Conservation (phyloP, 1,284 basidiomycete genomes). For the Somion occarium region DNA sequence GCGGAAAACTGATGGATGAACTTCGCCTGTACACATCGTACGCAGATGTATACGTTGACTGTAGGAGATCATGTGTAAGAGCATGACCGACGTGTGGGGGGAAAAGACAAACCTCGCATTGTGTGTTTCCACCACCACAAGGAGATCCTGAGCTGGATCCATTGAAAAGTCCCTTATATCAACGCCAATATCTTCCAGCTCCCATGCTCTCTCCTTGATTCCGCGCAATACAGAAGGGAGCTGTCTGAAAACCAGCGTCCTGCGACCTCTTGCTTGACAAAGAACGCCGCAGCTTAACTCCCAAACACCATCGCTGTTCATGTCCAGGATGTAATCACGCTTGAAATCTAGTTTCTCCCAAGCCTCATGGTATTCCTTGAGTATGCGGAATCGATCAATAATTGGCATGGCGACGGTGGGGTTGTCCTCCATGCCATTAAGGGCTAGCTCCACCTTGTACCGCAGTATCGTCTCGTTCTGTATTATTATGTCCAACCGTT, state of each 20-base stretch:
- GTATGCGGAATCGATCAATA: slow-evolving; percentile 34
- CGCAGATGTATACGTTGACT: slow-evolving; percentile 25
- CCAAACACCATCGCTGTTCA: slow-evolving; percentile 34
- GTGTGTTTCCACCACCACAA: slow-evolving; percentile 43
- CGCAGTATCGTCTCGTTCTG: slow-evolving; percentile 35
- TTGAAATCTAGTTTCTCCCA: slow-evolving; percentile 44
- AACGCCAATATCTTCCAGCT: slow-evolving; percentile 33
- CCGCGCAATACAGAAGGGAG: slow-evolving; percentile 45
- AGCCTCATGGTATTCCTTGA: slow-evolving; percentile 39
- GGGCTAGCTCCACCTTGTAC: slow-evolving; percentile 50
- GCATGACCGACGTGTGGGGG: no score
- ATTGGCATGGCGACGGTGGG: slow-evolving; percentile 23
- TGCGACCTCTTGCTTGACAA: slow-evolving; percentile 35
- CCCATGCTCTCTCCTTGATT: slow-evolving; percentile 46
- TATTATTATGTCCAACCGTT: slow-evolving; percentile 33
- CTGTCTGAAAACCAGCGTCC: slow-evolving; percentile 38
- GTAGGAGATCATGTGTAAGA: not conserved
- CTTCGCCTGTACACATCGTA: slow-evolving; percentile 40
- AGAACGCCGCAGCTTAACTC: slow-evolving; percentile 60
- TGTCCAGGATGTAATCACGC: slow-evolving; percentile 30
- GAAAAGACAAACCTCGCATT: no score
- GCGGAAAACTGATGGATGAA: slow-evolving; percentile 38
- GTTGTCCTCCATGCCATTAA: slow-evolving; percentile 44
- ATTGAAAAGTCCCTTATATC: slow-evolving; percentile 53
- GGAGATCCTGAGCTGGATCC: slow-evolving; percentile 58